A percentile compares a stretch with the other conserved stretches of the same genome.
phyloP scores from a whole-genome alignment of 768 basidiomycete species.

The Clitopilus passeckerianus region DNA sequence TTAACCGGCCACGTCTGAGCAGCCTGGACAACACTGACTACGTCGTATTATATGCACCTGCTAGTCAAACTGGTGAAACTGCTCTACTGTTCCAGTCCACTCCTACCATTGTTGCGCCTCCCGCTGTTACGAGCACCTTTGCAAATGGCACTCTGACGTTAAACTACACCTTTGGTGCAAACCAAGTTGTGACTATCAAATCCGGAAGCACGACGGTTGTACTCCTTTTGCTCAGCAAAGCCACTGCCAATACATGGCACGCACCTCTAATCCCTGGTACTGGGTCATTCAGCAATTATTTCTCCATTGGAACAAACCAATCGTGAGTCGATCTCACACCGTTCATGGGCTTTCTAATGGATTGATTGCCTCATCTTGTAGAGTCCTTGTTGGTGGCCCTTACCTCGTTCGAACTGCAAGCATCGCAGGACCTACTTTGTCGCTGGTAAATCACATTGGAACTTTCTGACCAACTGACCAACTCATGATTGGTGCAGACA shows the following conservation, averaged over 20 bases:
- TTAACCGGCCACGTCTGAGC: not conserved
- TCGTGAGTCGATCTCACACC: constrained; percentile 20
- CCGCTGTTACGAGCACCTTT: constrained; percentile 26
- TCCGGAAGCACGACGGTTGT: constrained; percentile 20
- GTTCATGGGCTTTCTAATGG: not conserved
- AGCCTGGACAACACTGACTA: constrained; percentile 39
- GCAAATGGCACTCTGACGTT: constrained; percentile 33
- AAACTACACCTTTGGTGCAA: constrained; percentile 27
- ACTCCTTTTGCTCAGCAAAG: constrained; percentile 37
- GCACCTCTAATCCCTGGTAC: constrained; percentile 36
- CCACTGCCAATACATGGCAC: constrained; percentile 44
- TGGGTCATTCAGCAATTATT: constrained; percentile 34
- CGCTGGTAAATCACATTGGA: constrained; percentile 20
- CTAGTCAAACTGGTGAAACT: constrained; percentile 39
- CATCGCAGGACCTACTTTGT: constrained; percentile 29
- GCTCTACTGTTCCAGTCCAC: constrained; percentile 27
- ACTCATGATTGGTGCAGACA: constrained; percentile 19
- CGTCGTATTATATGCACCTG: constrained; percentile 36
- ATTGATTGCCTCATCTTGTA: constrained; percentile 7
- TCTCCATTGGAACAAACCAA: constrained; percentile 39
- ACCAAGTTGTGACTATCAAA: constrained; percentile 28
- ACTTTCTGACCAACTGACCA: not conserved
- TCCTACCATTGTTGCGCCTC: constrained; percentile 22
- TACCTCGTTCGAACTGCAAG: constrained; percentile 48
- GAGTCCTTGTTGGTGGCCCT: constrained; percentile 46